Evolutionary conservation across 2,329 filamentous ascomycete genomes (phyloP).

Genomic region (Grosmannia penicillata): DNA sequence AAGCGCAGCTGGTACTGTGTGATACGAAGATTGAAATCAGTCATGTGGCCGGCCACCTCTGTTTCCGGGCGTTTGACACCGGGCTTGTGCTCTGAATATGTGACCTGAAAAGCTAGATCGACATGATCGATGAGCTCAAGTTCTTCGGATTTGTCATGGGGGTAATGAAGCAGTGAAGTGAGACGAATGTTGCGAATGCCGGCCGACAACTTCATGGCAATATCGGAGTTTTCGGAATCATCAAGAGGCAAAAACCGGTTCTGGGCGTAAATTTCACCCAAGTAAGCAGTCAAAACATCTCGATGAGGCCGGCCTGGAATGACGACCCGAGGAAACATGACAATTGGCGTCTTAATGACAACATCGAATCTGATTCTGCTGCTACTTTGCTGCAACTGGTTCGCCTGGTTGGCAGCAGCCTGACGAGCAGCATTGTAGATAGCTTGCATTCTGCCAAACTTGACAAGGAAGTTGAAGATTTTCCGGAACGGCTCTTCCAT

Average conservation of each 20-base stretch:
- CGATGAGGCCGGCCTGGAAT: constrained; percentile 53
- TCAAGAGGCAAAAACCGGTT: constrained; percentile 83
- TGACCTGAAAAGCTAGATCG: constrained; percentile 83
- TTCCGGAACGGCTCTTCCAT: constrained; percentile 94
- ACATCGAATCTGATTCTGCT: constrained; percentile 90
- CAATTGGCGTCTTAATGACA: constrained; percentile 83
- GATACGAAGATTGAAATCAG: constrained; percentile 76
- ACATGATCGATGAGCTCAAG: constrained; percentile 96
- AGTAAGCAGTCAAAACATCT: constrained; percentile 79
- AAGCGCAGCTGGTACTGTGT: constrained; percentile 89
- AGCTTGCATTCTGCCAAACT: constrained; percentile 99
- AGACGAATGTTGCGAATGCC: constrained; percentile 86
- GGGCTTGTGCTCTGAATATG: constrained; percentile 71
- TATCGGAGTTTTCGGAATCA: constrained; percentile 55
- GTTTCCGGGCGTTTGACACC: constrained; percentile 73
- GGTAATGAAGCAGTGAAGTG: constrained; percentile 78
- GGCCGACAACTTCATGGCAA: constrained; percentile 78
- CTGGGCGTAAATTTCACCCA: constrained; percentile 94
- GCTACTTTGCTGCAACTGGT: constrained; percentile 78
- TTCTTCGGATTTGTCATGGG: constrained; percentile 59
- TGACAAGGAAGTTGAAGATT: constrained; percentile 94
- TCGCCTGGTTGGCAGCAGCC: constrained; percentile 86
- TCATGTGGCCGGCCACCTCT: constrained; percentile 84
- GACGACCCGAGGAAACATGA: constrained; percentile 78
- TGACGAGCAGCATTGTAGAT: constrained; percentile 95